Percentiles rank a stretch among this genome's conserved stretches.
Conservation (phyloP, 2,329 filamentous ascomycete species). For the Colletotrichum abscissum region DNA sequence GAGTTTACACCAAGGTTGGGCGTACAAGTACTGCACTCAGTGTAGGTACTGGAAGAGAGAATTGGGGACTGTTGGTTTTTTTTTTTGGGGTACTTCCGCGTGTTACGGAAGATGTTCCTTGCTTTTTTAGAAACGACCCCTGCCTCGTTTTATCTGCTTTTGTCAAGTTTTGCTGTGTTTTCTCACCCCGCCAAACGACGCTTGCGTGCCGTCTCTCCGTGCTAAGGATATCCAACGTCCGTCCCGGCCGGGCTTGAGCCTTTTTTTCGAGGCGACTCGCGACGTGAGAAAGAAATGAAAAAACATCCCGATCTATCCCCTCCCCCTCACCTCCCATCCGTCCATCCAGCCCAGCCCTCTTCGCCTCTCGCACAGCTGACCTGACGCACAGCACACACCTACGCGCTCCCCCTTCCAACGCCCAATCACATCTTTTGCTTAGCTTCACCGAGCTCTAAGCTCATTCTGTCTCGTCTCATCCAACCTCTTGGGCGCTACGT, state of each 20-base stretch:
- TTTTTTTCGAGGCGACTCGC: not conserved
- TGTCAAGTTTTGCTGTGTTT: not conserved
- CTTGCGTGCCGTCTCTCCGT: constrained; percentile 32
- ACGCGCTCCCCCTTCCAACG: not conserved
- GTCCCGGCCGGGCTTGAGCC: constrained; percentile 6
- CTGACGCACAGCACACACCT: constrained; percentile 2
- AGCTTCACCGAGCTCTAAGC: not conserved
- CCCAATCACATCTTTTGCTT: not conserved
- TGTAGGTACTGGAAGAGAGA: not conserved
- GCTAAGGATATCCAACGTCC: constrained; percentile 25
- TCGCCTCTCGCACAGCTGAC: constrained; percentile 7
- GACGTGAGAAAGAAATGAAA: constrained; percentile 9
- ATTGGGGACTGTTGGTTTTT: not conserved
- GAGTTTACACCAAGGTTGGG: not conserved
- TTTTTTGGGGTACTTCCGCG: constrained; percentile 3
- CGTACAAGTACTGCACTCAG: not conserved
- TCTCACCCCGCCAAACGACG: constrained; percentile 9
- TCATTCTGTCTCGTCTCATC: constrained; percentile 2
- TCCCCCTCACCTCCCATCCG: not conserved
- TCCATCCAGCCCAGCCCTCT: not conserved
- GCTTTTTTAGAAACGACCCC: constrained; percentile 1
- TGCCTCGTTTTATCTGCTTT: constrained; percentile 20
- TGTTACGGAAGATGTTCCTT: constrained; percentile 12
- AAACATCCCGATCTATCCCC: constrained; percentile 14
- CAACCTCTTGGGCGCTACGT: not conserved